Evolutionary conservation across 352 stramenopile species (phyloP).

Genomic region (Phytopythium chamaehyphon): DNA sequence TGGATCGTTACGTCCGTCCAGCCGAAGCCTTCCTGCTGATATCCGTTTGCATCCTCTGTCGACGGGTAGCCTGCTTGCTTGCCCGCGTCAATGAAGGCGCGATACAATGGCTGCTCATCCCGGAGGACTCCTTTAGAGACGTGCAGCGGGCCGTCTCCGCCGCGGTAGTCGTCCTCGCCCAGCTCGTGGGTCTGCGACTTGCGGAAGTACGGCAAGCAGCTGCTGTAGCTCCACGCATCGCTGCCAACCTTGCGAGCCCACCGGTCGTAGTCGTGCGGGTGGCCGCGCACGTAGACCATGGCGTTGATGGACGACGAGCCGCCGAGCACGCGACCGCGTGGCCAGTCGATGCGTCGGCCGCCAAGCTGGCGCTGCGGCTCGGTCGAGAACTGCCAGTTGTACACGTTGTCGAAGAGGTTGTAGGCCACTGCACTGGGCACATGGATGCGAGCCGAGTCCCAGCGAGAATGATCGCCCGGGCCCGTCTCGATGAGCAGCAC

Average conservation of each 20-base stretch:
- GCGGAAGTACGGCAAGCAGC: slow-evolving; percentile 75
- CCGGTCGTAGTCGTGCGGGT: slow-evolving; percentile 69
- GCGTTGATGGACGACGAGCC: slow-evolving; percentile 77
- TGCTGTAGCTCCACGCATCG: slow-evolving; percentile 57
- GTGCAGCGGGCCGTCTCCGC: slow-evolving; percentile 50
- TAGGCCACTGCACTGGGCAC: slow-evolving; percentile 68
- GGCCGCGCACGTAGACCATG: slow-evolving; percentile 79
- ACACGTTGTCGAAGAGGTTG: slow-evolving; percentile 63
- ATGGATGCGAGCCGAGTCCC: slow-evolving; percentile 79
- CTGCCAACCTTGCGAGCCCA: slow-evolving; percentile 39
- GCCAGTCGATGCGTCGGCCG: slow-evolving; percentile 60
- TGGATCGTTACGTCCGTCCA: slow-evolving; percentile 88
- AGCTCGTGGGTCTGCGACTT: slow-evolving; percentile 62
- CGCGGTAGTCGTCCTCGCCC: slow-evolving; percentile 51
- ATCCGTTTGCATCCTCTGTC: slow-evolving; percentile 89
- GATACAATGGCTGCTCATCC: slow-evolving; percentile 52
- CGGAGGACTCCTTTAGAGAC: slow-evolving; percentile 20
- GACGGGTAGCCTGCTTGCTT: slow-evolving; percentile 81
- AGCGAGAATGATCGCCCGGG: slow-evolving; percentile 49
- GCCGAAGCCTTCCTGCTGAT: slow-evolving; percentile 85
- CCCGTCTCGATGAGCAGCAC: slow-evolving; percentile 88
- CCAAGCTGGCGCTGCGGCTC: slow-evolving; percentile 62
- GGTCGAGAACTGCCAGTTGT: slow-evolving; percentile 78
- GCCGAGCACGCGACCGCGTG: slow-evolving; percentile 66
- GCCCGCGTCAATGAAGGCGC: slow-evolving; percentile 87